Evolutionary conservation across 306 rosid genomes (phyloP), one percentile per base, ranked within the genome.

Genomic region (Begonia fuchsioides): DNA sequence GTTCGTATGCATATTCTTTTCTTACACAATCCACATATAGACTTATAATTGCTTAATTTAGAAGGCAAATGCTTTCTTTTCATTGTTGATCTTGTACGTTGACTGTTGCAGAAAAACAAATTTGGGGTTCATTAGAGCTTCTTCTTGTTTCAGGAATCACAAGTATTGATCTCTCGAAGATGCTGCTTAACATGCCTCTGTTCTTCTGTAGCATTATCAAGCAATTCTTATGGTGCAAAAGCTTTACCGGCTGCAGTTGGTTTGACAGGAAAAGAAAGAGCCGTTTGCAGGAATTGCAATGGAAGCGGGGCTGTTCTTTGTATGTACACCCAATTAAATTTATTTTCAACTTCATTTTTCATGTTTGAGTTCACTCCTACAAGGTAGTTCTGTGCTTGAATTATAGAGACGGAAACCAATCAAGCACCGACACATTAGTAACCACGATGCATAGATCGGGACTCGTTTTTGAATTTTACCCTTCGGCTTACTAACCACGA

Each of bases 221-320:
- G 54, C 67, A 57, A 50, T 60, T 55, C 19, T 59, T 64, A 71
- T 11, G 60, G 43, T 13, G 39, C 77, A 11, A n/a, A 38, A 45
- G 58, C 76, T 38, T 59, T 53, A 49, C 47, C 68, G 14, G 49
- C 64, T 16, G 88, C 93, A 49, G 47, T 13, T n/a, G 82, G 93
- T 44, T 49, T 57, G 54, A 83, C 74, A 53, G 78, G 69, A 17
- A 77, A 51, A 49, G 82, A 86, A 19, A 78, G 50, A 67, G 76
- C 93, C 0, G 82, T 10, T 3, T 90, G 97, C 59, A 68, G 93
- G 68, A 90, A 90, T 53, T 90, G 97, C 55, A 74, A 80, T 19
- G 97, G 97, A 50, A 81, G 75, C 14, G 97, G 97, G 13, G 86
- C 94, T 39, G 71, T 88, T 52, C 74, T 88, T 18, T 88, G 97